Conservation (phyloP, 345 rosid genomes). For the Mallotus nudiflorus region DNA sequence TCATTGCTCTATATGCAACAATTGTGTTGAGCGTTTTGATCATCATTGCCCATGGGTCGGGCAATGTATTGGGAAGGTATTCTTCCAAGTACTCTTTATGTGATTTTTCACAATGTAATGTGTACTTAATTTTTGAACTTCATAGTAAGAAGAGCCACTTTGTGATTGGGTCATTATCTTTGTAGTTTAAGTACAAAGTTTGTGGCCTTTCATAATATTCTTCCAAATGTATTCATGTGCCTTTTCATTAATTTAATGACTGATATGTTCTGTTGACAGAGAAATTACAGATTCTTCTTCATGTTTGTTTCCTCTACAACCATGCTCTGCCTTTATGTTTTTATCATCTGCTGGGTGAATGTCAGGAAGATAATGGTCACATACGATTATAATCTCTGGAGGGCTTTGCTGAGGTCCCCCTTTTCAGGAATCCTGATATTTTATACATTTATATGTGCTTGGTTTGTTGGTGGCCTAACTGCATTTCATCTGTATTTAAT, state of each 20-base stretch:
- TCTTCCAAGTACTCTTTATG: not conserved
- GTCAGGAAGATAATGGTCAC: conserved; percentile 56
- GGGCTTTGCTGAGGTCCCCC: conserved; percentile 65
- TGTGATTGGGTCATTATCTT: not conserved
- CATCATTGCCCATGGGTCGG: conserved; percentile 99
- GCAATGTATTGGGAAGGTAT: conserved; percentile 92
- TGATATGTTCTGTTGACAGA: conserved; percentile 46
- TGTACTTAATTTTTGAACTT: too few relatives aligned
- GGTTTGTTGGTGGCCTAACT: conserved; percentile 96
- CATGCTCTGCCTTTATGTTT: conserved; percentile 74
- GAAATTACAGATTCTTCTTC: conserved; percentile 94
- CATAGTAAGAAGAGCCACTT: too few relatives aligned
- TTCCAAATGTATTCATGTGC: too few relatives aligned
- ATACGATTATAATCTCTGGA: conserved; percentile 53
- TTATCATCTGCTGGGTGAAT: conserved; percentile 75
- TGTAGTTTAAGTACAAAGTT: not conserved
- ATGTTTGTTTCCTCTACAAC: conserved; percentile 92
- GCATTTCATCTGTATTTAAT: conserved; percentile 82
- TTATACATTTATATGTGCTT: conserved; percentile 64
- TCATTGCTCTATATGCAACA: conserved; percentile 91
- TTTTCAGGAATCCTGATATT: conserved; percentile 72
- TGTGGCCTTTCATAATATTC: conserved; percentile 3
- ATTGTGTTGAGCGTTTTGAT: conserved; percentile 92
- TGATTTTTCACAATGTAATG: not conserved
- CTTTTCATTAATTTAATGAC: conserved; percentile 16